phyloP scores from a whole-genome alignment of 1,139 yeast genomes.

The Debaryomyces singareniensis region DNA sequence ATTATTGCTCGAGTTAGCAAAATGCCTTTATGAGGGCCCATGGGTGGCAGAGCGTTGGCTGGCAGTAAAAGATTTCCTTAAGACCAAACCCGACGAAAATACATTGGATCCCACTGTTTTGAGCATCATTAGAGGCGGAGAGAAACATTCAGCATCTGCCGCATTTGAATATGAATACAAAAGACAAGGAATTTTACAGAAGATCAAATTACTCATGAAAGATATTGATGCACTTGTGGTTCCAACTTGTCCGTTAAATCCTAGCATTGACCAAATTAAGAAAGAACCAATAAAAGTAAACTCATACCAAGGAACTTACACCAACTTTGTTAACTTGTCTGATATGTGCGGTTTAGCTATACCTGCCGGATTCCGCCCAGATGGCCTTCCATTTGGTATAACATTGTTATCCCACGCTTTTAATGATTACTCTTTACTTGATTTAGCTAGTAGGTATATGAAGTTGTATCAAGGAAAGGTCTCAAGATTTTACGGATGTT shows the following conservation, averaged over 20 bases:
- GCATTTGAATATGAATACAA: conserved; percentile 80
- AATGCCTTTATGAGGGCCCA: conserved; percentile 91
- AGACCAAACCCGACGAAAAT: conserved; percentile 64
- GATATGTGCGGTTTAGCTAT: conserved; percentile 88
- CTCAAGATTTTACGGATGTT: conserved; percentile 31
- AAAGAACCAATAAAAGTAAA: conserved; percentile 78
- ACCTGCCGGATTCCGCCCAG: conserved; percentile 80
- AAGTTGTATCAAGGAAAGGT: conserved; percentile 19
- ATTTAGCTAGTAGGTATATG: conserved; percentile 70
- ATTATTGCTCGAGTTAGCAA: conserved; percentile 76
- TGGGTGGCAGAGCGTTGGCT: conserved; percentile 96
- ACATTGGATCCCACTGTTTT: conserved; percentile 81
- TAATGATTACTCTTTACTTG: conserved; percentile 83
- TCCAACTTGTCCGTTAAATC: conserved; percentile 92
- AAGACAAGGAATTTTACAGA: conserved; percentile 68
- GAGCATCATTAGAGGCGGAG: conserved; percentile 71
- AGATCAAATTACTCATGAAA: conserved; percentile 48
- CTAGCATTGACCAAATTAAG: conserved; percentile 64
- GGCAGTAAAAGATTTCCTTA: conserved; percentile 69
- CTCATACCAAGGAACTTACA: conserved; percentile 92
- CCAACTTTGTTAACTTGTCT: conserved; percentile 91
- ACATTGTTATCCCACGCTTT: conserved; percentile 77
- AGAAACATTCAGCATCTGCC: conserved; percentile 70
- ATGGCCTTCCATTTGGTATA: conserved; percentile 86
- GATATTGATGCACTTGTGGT: conserved; percentile 72